phyloP scores from a whole-genome alignment of 1,139 yeast species.

The Wickerhamomyces sp. region DNA sequence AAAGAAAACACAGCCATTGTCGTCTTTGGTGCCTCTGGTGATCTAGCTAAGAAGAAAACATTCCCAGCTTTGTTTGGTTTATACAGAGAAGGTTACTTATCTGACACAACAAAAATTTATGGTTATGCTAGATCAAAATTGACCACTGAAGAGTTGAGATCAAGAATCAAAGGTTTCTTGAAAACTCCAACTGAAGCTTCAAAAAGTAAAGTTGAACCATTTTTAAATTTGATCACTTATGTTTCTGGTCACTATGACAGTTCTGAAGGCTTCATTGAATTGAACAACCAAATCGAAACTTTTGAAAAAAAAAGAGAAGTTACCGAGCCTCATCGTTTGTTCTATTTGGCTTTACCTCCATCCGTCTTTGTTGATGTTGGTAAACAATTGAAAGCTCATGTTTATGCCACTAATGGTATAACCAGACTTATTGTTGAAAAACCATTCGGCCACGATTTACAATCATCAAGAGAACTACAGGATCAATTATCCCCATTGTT shows the following conservation, averaged over 20 bases:
- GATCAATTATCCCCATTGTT: constrained; percentile 75
- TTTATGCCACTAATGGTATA: constrained; percentile 63
- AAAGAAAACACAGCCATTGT: constrained; percentile 67
- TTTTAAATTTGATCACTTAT: constrained; percentile 62
- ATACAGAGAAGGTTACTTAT: constrained; percentile 75
- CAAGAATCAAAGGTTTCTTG: constrained; percentile 61
- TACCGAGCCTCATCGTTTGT: constrained; percentile 62
- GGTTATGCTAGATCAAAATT: constrained; percentile 91
- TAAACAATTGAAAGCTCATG: constrained; percentile 59
- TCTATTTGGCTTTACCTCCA: constrained; percentile 94
- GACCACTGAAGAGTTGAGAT: constrained; percentile 58
- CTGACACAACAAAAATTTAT: constrained; percentile 63
- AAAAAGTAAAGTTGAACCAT: constrained; percentile 50
- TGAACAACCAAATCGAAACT: constrained; percentile 50
- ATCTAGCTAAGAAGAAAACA: constrained; percentile 94
- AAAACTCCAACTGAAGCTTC: constrained; percentile 49
- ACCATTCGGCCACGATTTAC: constrained; percentile 94
- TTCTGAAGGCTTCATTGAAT: constrained; percentile 61
- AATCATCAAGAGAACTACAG: constrained; percentile 73
- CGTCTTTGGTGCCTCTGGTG: constrained; percentile 97
- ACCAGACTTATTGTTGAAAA: constrained; percentile 90
- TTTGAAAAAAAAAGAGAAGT: constrained; percentile 49
- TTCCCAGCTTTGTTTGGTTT: constrained; percentile 74
- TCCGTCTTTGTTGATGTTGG: constrained; percentile 83
- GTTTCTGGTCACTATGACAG: constrained; percentile 76